phyloP scores from a whole-genome alignment of 805 yeast genomes.

The Candida fluviatilis region DNA sequence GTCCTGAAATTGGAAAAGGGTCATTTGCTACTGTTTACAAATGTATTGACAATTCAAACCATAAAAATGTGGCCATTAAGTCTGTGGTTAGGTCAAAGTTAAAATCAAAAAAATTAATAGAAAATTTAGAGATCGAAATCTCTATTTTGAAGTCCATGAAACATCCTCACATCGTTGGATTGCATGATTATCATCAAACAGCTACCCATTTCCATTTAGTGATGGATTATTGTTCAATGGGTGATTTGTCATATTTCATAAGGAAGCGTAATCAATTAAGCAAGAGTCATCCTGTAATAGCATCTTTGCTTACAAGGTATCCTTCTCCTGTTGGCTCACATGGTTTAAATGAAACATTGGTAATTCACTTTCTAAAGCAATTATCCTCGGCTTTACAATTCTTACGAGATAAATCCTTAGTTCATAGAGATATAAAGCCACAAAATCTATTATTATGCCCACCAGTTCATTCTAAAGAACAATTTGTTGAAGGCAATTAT shows the following conservation, averaged over 20 bases:
- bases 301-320: conserved; percentile 70
- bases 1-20: conserved; percentile 89
- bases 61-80: conserved; percentile 78
- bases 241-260: conserved; percentile 87
- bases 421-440: conserved; percentile 94
- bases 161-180: conserved; percentile 89
- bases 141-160: conserved; percentile 80
- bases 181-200: conserved; percentile 80
- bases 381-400: conserved; percentile 80
- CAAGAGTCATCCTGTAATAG: conserved; percentile 72
- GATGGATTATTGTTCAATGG: conserved; percentile 96
- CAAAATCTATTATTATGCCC: conserved; percentile 83
- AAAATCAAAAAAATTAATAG: conserved; percentile 80
- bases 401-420: conserved; percentile 75
- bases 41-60: conserved; percentile 55
- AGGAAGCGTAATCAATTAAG: conserved; percentile 69
- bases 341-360: conserved; percentile 77
- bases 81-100: conserved; percentile 79
- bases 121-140: conserved; percentile 89
- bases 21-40: conserved; percentile 94
- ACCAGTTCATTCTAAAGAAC: conserved; percentile 62
- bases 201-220: conserved; percentile 76
- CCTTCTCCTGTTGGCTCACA: conserved; percentile 76
- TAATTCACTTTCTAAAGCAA: conserved; percentile 82
- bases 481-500: conserved; percentile 54